Conservation (phyloP, 805 yeast genomes). For the Saturnispora serradocipensis region DNA sequence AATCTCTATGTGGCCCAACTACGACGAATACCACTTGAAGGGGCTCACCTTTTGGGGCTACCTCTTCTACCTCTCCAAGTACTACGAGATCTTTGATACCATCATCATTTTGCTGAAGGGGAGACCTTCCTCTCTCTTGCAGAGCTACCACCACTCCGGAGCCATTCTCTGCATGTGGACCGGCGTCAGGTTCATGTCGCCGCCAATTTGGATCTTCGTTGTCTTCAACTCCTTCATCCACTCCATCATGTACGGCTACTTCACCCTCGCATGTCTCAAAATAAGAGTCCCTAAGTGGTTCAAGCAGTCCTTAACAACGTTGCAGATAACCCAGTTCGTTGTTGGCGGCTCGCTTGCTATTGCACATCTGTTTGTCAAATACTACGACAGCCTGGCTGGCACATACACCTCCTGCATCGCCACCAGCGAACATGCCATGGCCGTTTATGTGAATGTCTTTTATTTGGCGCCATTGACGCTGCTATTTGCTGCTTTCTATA, state of each 20-base stretch:
- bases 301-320: constrained; percentile 52
- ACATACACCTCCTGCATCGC: constrained; percentile 41
- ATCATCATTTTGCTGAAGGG: constrained; percentile 60
- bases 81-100: constrained; percentile 65
- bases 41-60: constrained; percentile 53
- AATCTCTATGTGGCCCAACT: constrained; percentile 45
- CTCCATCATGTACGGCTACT: constrained; percentile 65
- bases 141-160: constrained; percentile 71
- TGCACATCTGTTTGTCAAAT: constrained; percentile 51
- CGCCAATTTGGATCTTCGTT: constrained; percentile 75
- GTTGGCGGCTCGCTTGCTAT: constrained; percentile 63
- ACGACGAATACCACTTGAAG: constrained; percentile 20
- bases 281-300: constrained; percentile 46
- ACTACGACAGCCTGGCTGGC: constrained; percentile 39
- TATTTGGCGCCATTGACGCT: constrained; percentile 62
- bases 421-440: constrained; percentile 52
- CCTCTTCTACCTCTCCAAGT: constrained; percentile 61
- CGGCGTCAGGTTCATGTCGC: constrained; percentile 58
- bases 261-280: constrained; percentile 49
- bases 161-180: constrained; percentile 81
- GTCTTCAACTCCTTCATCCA: constrained; percentile 75
- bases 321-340: constrained; percentile 62
- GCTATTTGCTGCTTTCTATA: constrained; percentile 55
- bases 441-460: constrained; percentile 50
- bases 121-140: constrained; percentile 53